Conservation (phyloP, 306 rosid species). For the Gleditsia sinensis region DNA sequence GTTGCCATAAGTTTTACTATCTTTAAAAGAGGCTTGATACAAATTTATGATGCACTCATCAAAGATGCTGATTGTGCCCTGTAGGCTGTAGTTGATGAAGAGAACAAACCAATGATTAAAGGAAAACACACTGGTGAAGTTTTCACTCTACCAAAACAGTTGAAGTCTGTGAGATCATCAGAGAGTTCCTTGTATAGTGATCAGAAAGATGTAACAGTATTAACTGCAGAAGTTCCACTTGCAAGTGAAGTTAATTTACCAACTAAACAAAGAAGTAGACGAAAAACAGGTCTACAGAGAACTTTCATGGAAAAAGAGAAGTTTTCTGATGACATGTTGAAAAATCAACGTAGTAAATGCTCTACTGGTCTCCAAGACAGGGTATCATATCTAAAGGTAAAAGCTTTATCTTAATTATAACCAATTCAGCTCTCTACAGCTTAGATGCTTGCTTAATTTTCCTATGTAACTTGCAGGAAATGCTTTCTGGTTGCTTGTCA, state of each 20-base stretch:
- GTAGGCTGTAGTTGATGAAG: constrained; percentile 58
- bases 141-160: constrained; percentile 51
- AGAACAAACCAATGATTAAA: constrained; percentile 50
- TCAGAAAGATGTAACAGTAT: constrained; percentile 42
- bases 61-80: constrained; percentile 32
- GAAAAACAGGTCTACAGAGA: constrained; percentile 57
- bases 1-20: background rate
- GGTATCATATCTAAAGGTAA: constrained; percentile 1
- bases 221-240: constrained; percentile 52
- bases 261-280: constrained; percentile 57
- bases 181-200: constrained; percentile 56
- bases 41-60: constrained; percentile 13
- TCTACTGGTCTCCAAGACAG: constrained; percentile 34
- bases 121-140: constrained; percentile 55
- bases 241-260: constrained; percentile 49
- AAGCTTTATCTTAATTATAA: constrained; percentile 4
- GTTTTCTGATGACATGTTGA: constrained; percentile 46
- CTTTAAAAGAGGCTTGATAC: background rate
- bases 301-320: constrained; percentile 47
- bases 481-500: constrained; percentile 74
- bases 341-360: constrained; percentile 47
- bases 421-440: constrained; percentile 3
- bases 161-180: constrained; percentile 51
- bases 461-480: constrained; percentile 58
- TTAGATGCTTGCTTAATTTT: constrained; percentile 15